These are phyloP conservation scores for Solanum hybrid DNA, from an alignment of 305 asterid species.

Conservation along the genomic window DNA sequence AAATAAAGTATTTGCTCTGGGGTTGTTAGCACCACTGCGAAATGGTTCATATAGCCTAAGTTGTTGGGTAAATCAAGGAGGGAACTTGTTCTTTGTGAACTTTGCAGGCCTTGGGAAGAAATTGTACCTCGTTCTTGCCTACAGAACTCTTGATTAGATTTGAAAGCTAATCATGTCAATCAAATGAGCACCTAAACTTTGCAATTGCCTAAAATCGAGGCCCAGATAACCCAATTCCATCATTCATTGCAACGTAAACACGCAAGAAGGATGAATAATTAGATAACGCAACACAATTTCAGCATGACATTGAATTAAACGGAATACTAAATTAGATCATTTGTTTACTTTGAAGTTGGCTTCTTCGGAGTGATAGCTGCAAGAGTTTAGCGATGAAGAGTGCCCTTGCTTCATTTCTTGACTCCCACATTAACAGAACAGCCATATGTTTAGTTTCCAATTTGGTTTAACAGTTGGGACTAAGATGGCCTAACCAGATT, in stretches of 20 bases:
- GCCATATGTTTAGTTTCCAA: too few relatives aligned
- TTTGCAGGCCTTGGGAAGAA: background rate
- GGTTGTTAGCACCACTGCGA: constrained; percentile 13
- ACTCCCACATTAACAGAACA: too few relatives aligned
- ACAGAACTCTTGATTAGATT: background rate
- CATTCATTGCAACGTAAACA: background rate
- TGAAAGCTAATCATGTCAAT: background rate
- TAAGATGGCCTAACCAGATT: background rate
- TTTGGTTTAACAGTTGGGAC: background rate
- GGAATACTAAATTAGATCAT: too few relatives aligned
- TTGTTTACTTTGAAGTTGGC: too few relatives aligned
- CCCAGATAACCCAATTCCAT: background rate
- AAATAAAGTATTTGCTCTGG: constrained; percentile 2
- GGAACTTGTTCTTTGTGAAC: background rate
- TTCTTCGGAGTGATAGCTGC: too few relatives aligned
- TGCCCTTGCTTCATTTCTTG: too few relatives aligned
- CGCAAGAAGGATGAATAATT: too few relatives aligned
- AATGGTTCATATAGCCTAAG: constrained; percentile 2
- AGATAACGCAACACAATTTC: too few relatives aligned
- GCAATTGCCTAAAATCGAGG: background rate
- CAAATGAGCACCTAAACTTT: background rate
- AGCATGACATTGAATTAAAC: too few relatives aligned
- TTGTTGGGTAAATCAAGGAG: background rate
- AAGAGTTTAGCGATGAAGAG: too few relatives aligned
- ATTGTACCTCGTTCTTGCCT: background rate